Percentiles rank a stretch among this genome's conserved stretches.
phyloP scores from a whole-genome alignment of 768 basidiomycete species.

The Cystoderma amianthinum region DNA sequence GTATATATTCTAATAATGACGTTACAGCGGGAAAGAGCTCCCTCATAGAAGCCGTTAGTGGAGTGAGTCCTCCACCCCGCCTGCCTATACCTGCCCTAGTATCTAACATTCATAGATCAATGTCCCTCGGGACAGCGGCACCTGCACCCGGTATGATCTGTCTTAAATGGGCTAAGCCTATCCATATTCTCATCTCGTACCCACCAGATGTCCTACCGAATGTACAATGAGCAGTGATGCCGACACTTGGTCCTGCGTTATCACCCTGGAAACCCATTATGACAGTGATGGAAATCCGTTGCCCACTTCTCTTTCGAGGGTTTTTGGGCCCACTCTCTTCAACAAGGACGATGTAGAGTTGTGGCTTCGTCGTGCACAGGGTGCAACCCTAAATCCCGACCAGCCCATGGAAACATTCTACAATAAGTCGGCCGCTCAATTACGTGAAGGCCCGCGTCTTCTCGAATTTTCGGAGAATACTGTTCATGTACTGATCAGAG shows the following conservation, averaged over 20 bases:
- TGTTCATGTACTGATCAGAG: conserved; percentile 37
- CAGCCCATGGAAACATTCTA: conserved; percentile 11
- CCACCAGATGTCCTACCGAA: conserved; percentile 45
- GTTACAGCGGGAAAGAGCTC: conserved; percentile 51
- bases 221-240: conserved; percentile 36
- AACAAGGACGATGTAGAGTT: conserved; percentile 40
- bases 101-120: too few species aligned
- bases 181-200: too few species aligned
- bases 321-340: conserved; percentile 36
- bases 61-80: conserved; percentile 24
- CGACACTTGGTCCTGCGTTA: conserved; percentile 33
- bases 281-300: conserved; percentile 15
- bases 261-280: conserved; percentile 23
- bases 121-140: conserved; percentile 56
- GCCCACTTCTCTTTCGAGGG: conserved; percentile 4
- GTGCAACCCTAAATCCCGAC: conserved; percentile 44
- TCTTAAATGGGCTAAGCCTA: too few species aligned
- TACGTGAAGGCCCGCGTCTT: conserved; percentile 1
- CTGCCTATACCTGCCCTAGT: neutral
- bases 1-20: neutral
- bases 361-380: conserved; percentile 52
- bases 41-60: conserved; percentile 49
- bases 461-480: conserved; percentile 41
- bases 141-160: conserved; percentile 44
- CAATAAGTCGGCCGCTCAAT: conserved; percentile 6